Evolutionary conservation across 352 stramenopile species (phyloP), one percentile per base, ranked within the genome.

Genomic region (Globisporangium cederbergense): DNA sequence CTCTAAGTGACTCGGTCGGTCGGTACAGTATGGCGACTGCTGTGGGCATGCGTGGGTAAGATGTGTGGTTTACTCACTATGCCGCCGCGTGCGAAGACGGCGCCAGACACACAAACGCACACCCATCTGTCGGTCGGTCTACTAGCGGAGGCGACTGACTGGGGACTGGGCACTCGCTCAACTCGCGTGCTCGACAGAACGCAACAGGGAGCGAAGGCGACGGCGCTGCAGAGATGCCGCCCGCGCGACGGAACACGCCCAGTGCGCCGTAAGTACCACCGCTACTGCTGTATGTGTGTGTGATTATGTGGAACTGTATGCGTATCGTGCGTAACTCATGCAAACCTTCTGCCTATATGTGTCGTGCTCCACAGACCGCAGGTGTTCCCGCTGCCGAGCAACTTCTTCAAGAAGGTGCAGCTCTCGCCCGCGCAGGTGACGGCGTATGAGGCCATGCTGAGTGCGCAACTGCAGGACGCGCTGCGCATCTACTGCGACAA

Each of bases 391-490:
- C 36, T 68, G 4, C 46, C 63, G 9, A 49, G 38, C 25, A 53
- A 46, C 14, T 56, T 51, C 10, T 79, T 83, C n/a, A 50, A 62
- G 9, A 49, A 56, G 2, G 66, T 86, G 53, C 69, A 73, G 45
- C 66, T 84, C 3, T 69, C 71, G 3, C 60, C 42, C 0, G 62
- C 63, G 10, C 71, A 79, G 56, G 59, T 62, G 6, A 30, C 55
- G 25, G 58, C 46, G 46, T 72, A 84, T 13, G 77, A 86, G 45
- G 38, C 18, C 11, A 76, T 74, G 69, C 76, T 84, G 67, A 69
- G 72, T 30, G 67, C 74, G 50, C 77, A 84, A 38, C 69, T 86
- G 52, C 72, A 81, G 45, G 72, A 79, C 28, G 76, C 77, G 2
- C 49, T 86, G 47, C 67, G 70, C 22, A 74, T 71, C 2, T 76